These are phyloP conservation scores for Boletales sp. DNA, from an alignment of 768 basidiomycete genomes.

Conservation along the genomic window DNA sequence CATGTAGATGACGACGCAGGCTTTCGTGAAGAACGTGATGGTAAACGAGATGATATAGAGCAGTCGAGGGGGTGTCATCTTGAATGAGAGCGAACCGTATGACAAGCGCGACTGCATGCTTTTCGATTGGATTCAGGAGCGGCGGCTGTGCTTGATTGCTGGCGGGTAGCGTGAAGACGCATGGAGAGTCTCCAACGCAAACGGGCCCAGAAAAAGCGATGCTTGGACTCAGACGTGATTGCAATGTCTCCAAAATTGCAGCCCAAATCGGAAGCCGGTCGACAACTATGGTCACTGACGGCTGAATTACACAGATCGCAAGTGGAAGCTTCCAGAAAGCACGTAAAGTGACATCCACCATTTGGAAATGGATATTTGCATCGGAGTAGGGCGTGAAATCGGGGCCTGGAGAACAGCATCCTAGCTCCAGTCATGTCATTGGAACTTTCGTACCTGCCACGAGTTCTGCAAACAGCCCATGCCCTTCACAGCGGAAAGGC, in stretches of 20 bases:
- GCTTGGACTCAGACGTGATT: constrained; percentile 9
- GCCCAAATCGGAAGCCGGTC: background rate
- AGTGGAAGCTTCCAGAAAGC: no score
- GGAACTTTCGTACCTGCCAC: no score
- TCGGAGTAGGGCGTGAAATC: no score
- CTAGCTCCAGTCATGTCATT: no score
- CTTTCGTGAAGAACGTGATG: constrained; percentile 20
- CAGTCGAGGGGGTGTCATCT: constrained; percentile 14
- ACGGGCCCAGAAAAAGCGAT: constrained; percentile 1
- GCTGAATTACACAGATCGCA: no score
- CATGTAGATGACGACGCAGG: constrained; percentile 15
- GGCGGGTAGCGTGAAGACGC: background rate
- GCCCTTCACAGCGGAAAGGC: no score
- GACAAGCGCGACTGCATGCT: background rate
- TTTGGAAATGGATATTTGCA: no score
- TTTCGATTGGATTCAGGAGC: background rate
- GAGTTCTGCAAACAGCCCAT: no score
- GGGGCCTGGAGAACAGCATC: no score
- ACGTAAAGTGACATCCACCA: no score
- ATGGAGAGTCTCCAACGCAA: background rate
- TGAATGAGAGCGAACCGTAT: constrained; percentile 1
- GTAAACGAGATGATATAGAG: constrained; percentile 12
- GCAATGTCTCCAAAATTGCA: background rate
- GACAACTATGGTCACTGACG: background rate
- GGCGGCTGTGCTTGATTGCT: background rate